Percentiles rank a stretch among this genome's conserved stretches.
Evolutionary conservation across 2,329 filamentous ascomycete genomes (phyloP).

Genomic region (Amauroascus niger): DNA sequence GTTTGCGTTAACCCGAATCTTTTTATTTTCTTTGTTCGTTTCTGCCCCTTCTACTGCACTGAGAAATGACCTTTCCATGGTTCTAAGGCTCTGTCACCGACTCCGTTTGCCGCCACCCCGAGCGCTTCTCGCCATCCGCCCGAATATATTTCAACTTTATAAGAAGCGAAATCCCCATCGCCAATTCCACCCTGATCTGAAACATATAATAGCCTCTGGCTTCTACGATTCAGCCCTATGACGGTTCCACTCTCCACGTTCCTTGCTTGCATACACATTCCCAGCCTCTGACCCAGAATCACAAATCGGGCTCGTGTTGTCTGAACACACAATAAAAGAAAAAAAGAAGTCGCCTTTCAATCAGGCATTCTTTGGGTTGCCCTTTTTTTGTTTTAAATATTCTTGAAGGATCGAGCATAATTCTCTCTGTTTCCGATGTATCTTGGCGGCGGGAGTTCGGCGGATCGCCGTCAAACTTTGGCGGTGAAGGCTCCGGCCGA

Average conservation of each 20-base stretch:
- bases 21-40: too few relatives aligned
- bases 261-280: neutral
- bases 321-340: too few relatives aligned
- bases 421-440: neutral
- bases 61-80: neutral
- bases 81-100: neutral
- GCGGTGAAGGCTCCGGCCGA: constrained; percentile 12
- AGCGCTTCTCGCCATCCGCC: neutral
- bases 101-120: neutral
- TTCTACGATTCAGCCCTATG: constrained; percentile 6
- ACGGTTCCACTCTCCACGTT: constrained; percentile 7
- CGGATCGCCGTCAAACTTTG: constrained; percentile 11
- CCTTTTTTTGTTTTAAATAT: too few relatives aligned
- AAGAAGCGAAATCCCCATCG: neutral
- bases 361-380: too few relatives aligned
- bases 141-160: neutral
- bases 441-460: constrained; percentile 8
- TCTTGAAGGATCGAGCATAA: too few relatives aligned
- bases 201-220: neutral
- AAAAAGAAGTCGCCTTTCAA: too few relatives aligned
- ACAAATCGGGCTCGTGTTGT: neutral
- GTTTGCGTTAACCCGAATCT: too few relatives aligned
- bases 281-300: neutral
- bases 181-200: neutral
- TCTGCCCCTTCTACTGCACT: neutral